phyloP scores from a whole-genome alignment of 768 basidiomycete genomes.

The Leccinum fibrillosum region DNA sequence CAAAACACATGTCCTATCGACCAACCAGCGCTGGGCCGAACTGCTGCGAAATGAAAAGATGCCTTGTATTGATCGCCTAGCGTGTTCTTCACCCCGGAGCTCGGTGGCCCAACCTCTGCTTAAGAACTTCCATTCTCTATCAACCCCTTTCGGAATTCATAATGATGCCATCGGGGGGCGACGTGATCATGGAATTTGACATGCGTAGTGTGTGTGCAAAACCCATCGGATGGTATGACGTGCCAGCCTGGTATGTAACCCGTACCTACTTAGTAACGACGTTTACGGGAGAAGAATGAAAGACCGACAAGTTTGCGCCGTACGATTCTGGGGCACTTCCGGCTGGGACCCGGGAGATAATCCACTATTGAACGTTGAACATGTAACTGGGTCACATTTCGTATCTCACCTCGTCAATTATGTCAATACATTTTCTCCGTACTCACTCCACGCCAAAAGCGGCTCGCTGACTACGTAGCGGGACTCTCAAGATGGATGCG shows the following conservation, averaged over 20 bases:
- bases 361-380: background rate
- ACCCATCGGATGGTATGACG: background rate
- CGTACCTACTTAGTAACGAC: background rate
- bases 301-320: constrained; percentile 12
- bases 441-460: too few relatives aligned
- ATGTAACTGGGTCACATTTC: background rate
- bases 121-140: constrained; percentile 24
- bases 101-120: background rate
- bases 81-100: constrained; percentile 4
- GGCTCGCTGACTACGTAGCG: background rate
- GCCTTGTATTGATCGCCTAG: constrained; percentile 24
- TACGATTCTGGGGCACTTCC: constrained; percentile 9
- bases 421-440: background rate
- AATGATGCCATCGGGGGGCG: constrained; percentile 18
- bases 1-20: constrained; percentile 17
- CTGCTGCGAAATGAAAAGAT: constrained; percentile 19
- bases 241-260: background rate
- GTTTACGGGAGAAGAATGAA: background rate
- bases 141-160: constrained; percentile 15
- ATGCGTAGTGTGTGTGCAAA: constrained; percentile 1
- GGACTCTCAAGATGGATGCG: background rate
- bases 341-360: constrained; percentile 10
- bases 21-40: constrained; percentile 1
- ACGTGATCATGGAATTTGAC: constrained; percentile 16
- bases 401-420: background rate